Percentiles rank a stretch among this genome's conserved stretches.
Conservation (phyloP, 257 asterid species). For the Fraxinus americana region DNA sequence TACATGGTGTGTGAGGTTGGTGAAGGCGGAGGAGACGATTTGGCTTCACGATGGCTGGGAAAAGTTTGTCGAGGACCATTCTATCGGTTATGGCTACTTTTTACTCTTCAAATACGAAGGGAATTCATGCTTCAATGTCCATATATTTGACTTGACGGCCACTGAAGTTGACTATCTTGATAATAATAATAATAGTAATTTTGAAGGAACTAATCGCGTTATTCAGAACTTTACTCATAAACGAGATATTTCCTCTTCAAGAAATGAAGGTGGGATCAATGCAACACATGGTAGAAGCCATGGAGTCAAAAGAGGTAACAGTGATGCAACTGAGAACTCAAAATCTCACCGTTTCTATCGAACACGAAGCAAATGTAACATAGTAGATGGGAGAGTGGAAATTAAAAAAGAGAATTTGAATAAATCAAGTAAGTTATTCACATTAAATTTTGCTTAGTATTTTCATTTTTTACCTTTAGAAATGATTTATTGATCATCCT, state of each 20-base stretch:
- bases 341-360: background rate
- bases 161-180: conserved; percentile 5
- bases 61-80: conserved; percentile 18
- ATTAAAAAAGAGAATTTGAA: background rate
- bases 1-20: conserved; percentile 22
- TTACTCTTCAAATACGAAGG: conserved; percentile 14
- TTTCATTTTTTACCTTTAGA: no score
- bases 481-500: background rate
- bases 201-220: background rate
- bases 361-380: no score
- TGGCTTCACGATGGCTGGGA: conserved; percentile 20
- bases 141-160: conserved; percentile 20
- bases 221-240: background rate
- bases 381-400: background rate
- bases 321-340: no score
- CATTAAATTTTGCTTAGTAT: no score
- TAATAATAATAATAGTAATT: background rate
- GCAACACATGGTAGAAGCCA: no score
- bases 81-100: background rate
- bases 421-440: background rate
- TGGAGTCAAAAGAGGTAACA: no score
- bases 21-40: background rate
- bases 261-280: background rate
- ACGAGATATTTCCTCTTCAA: conserved; percentile 1
- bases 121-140: conserved; percentile 5